Conservation (phyloP, 192 early-diverging fungal species). For the Coemansia sp. region DNA sequence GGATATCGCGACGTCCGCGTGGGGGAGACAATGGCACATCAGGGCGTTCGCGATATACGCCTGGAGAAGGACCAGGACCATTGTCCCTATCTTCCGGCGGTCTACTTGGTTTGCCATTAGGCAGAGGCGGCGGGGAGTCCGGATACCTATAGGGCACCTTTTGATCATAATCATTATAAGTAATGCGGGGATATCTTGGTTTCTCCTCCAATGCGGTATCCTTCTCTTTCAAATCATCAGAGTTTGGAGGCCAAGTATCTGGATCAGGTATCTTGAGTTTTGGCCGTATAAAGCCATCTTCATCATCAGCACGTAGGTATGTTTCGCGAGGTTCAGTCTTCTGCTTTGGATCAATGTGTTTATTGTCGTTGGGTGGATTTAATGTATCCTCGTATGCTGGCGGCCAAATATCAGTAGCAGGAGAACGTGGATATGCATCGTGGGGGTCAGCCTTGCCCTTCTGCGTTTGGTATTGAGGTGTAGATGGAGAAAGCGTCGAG, state of each 20-base stretch:
- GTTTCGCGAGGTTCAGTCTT: not conserved
- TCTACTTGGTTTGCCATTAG: not conserved
- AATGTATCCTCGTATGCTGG: not conserved
- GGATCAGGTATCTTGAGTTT: not conserved
- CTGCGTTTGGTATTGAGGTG: not conserved
- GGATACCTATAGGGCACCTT: not conserved
- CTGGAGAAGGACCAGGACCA: not conserved
- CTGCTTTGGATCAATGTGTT: not conserved
- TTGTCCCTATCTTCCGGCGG: not conserved
- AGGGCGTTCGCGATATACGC: not conserved
- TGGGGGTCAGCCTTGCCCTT: not conserved
- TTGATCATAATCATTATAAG: slow-evolving; percentile 2
- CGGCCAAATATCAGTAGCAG: not conserved
- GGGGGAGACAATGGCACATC: slow-evolving; percentile 1
- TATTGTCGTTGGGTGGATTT: not conserved
- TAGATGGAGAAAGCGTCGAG: not conserved
- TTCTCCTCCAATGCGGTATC: not conserved
- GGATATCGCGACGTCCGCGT: not conserved
- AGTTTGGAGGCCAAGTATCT: not conserved
- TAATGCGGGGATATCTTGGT: slow-evolving; percentile 9
- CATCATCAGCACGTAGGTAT: slow-evolving; percentile 7
- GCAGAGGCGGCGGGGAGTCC: not conserved
- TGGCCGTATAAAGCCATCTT: slow-evolving; percentile 11
- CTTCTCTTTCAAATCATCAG: not conserved
- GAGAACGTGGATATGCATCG: not conserved